Conservation (phyloP, 1,284 basidiomycete species). For the Tylopilus sp. region DNA sequence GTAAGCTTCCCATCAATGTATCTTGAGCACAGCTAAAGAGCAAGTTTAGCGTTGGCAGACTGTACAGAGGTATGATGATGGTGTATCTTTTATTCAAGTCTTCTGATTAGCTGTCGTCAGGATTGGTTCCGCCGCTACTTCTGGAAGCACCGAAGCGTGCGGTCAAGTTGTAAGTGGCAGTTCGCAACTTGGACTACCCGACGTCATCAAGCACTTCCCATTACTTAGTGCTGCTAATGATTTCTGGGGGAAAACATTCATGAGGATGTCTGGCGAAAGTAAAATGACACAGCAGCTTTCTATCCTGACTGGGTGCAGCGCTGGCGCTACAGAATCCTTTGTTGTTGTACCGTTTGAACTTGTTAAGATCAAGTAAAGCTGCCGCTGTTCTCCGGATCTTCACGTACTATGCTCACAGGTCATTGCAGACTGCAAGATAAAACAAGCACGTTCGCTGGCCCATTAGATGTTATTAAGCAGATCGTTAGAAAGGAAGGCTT, state of each 20-base stretch:
- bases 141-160: conserved; percentile 98
- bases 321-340: conserved; percentile 94
- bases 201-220: not conserved
- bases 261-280: conserved; percentile 58
- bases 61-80: conserved; percentile 73
- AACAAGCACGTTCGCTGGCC: conserved; percentile 81
- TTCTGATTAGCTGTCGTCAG: conserved; percentile 32
- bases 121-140: conserved; percentile 90
- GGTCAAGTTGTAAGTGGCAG: conserved; percentile 79
- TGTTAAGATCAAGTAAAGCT: conserved; percentile 82
- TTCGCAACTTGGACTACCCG: not conserved
- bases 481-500: conserved; percentile 75
- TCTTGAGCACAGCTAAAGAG: conserved; percentile 20
- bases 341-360: conserved; percentile 95
- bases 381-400: not conserved
- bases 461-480: conserved; percentile 85
- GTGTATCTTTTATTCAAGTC: not conserved
- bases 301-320: conserved; percentile 86
- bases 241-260: conserved; percentile 86
- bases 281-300: conserved; percentile 90
- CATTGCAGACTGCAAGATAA: conserved; percentile 81
- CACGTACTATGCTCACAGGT: conserved; percentile 5
- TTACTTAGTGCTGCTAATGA: conserved; percentile 74
- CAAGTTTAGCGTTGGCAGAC: conserved; percentile 61
- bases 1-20: conserved; percentile 42